These are phyloP conservation scores for Diversispora eburnea DNA, from an alignment of 192 early-diverging fungal species.

Conservation along the genomic window DNA sequence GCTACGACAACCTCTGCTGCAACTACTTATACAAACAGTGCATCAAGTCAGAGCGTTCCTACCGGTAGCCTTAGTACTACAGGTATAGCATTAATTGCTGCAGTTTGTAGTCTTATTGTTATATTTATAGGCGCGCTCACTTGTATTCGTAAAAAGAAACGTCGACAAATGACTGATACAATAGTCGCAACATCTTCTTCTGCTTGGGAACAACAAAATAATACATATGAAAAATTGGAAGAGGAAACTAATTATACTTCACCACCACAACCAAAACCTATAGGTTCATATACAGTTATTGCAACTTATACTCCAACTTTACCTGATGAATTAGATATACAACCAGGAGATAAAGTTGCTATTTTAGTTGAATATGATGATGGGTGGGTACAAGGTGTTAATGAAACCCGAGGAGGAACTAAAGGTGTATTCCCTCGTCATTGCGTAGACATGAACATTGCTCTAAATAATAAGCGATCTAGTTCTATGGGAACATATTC, in stretches of 20 bases:
- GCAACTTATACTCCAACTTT: slow-evolving; percentile 47
- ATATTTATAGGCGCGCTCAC: slow-evolving; percentile 33
- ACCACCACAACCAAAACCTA: slow-evolving; percentile 23
- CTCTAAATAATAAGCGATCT: not conserved
- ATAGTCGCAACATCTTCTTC: slow-evolving; percentile 33
- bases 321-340: slow-evolving; percentile 55
- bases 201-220: slow-evolving; percentile 41
- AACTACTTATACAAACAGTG: no score
- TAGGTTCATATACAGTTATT: slow-evolving; percentile 45
- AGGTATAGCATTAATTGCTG: slow-evolving; percentile 3
- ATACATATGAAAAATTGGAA: slow-evolving; percentile 34
- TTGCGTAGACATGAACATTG: slow-evolving; percentile 41
- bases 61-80: no score
- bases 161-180: slow-evolving; percentile 34
- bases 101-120: slow-evolving; percentile 32
- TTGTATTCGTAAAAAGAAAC: slow-evolving; percentile 32
- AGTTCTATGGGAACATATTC: slow-evolving; percentile 15
- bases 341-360: slow-evolving; percentile 49
- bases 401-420: slow-evolving; percentile 42
- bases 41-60: no score
- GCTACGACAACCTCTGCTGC: no score
- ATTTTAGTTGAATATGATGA: slow-evolving; percentile 55
- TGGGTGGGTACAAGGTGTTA: slow-evolving; percentile 57
- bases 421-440: slow-evolving; percentile 57
- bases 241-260: slow-evolving; percentile 30